phyloP scores from a whole-genome alignment of 108 stramenopile species.

The Stephanodiscus triporus region DNA sequence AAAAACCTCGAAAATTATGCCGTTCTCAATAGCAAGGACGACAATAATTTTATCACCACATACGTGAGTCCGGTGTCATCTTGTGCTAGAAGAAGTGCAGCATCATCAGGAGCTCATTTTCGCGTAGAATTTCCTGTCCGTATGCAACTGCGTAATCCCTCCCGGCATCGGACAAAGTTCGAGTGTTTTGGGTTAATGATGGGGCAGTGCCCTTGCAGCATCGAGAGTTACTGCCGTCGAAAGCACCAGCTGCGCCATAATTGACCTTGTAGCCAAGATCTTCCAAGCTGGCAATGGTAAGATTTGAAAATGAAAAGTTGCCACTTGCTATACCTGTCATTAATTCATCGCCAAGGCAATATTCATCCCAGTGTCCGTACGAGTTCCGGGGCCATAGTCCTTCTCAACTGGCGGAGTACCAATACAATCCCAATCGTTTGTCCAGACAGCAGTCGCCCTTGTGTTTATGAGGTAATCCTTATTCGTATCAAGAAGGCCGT shows the following conservation, averaged over 20 bases:
- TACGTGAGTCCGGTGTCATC: too few relatives aligned
- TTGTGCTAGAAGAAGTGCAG: too few relatives aligned
- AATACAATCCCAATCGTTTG: constrained; percentile 4
- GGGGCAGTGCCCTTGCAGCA: neutral
- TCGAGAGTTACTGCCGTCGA: neutral
- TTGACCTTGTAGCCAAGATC: constrained; percentile 44
- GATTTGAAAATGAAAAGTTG: constrained; percentile 11
- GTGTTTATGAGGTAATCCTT: neutral
- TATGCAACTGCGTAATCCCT: too few relatives aligned
- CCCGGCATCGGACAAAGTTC: too few relatives aligned
- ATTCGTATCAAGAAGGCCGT: constrained; percentile 6
- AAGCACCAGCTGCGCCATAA: constrained; percentile 16
- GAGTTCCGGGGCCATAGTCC: constrained; percentile 34
- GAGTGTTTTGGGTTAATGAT: too few relatives aligned
- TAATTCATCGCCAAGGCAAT: constrained; percentile 30
- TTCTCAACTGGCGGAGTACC: constrained; percentile 33
- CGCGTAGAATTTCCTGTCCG: too few relatives aligned
- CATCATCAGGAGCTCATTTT: too few relatives aligned
- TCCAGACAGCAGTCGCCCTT: neutral
- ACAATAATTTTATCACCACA: too few relatives aligned
- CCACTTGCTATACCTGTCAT: constrained; percentile 36
- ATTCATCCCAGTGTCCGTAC: constrained; percentile 50
- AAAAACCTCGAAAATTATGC: too few relatives aligned
- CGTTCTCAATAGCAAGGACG: too few relatives aligned
- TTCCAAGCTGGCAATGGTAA: constrained; percentile 37